These are phyloP conservation scores for Nemania sp. DNA, from an alignment of 2,329 filamentous ascomycete genomes.

Conservation along the genomic window DNA sequence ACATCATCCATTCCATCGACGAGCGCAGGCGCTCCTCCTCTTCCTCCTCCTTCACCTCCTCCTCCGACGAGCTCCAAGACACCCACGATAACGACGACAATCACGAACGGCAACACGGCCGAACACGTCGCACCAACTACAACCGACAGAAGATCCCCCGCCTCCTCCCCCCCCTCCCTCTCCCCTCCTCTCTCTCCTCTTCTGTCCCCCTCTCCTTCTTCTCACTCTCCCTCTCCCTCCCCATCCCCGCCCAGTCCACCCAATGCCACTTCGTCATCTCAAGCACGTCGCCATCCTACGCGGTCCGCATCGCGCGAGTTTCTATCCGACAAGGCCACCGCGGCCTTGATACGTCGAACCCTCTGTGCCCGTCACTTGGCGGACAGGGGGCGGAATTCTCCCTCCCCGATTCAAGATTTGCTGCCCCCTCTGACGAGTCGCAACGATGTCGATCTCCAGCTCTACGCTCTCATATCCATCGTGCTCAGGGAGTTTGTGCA, in stretches of 20 bases:
- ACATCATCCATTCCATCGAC: constrained; percentile 30
- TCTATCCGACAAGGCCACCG: constrained; percentile 77
- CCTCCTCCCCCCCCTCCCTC: neutral
- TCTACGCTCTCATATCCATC: constrained; percentile 91
- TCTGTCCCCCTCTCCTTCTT: neutral
- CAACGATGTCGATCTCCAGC: constrained; percentile 88
- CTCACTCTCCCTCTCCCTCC: neutral
- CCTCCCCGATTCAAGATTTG: constrained; percentile 75
- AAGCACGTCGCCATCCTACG: constrained; percentile 36
- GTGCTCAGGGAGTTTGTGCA: constrained; percentile 89
- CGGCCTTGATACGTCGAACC: constrained; percentile 78
- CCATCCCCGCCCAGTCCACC: constrained; percentile 18
- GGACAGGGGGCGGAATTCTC: constrained; percentile 58
- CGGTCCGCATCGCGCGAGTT: constrained; percentile 51
- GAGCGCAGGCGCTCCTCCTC: constrained; percentile 17
- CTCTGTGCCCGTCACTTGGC: constrained; percentile 74
- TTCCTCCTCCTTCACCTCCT: constrained; percentile 28
- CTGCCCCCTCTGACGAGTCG: constrained; percentile 91
- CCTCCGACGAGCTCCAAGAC: constrained; percentile 31
- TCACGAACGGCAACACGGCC: constrained; percentile 30
- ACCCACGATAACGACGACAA: constrained; percentile 29
- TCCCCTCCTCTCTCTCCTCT: neutral
- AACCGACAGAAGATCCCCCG: neutral
- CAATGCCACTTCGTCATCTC: constrained; percentile 38
- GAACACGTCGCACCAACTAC: constrained; percentile 29